These are phyloP conservation scores for Taphrina populina DNA, from an alignment of 1,139 yeast species.

Conservation along the genomic window DNA sequence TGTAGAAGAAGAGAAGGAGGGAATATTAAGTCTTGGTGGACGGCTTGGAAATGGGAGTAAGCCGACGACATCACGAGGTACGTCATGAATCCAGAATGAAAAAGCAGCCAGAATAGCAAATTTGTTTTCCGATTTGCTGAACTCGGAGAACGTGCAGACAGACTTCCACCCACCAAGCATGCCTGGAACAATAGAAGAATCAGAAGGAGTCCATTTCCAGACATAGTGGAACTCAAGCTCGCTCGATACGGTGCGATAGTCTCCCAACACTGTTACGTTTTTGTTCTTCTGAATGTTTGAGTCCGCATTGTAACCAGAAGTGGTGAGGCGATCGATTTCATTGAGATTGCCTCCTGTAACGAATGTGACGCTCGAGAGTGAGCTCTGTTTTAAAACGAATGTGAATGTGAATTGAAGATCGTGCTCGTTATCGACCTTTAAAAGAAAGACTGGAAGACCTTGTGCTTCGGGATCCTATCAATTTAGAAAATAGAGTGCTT, in stretches of 20 bases:
- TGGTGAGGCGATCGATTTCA: conserved; percentile 45
- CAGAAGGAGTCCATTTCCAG: conserved; percentile 30
- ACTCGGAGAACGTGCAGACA: conserved; percentile 46
- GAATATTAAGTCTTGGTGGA: conserved; percentile 32
- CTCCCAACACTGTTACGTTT: conserved; percentile 34
- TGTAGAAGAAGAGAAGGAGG: conserved; percentile 22
- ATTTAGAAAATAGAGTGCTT: background rate
- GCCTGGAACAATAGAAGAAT: conserved; percentile 22
- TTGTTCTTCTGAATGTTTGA: conserved; percentile 44
- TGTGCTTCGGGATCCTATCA: conserved; percentile 29
- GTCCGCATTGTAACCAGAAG: conserved; percentile 47
- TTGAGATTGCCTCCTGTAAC: conserved; percentile 43
- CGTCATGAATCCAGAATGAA: conserved; percentile 44
- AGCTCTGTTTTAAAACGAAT: conserved; percentile 26
- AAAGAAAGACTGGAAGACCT: conserved; percentile 19
- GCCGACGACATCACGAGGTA: conserved; percentile 30
- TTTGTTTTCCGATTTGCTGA: conserved; percentile 46
- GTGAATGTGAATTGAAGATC: conserved; percentile 27
- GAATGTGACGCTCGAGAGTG: conserved; percentile 43
- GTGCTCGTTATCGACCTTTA: conserved; percentile 20
- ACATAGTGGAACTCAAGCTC: conserved; percentile 22
- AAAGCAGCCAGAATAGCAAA: conserved; percentile 45
- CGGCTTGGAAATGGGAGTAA: conserved; percentile 33
- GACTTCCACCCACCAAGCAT: conserved; percentile 36
- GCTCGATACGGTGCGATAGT: conserved; percentile 14